Evolutionary conservation across 108 stramenopile species (phyloP).

Genomic region (Pseudonitzschia pungens): DNA sequence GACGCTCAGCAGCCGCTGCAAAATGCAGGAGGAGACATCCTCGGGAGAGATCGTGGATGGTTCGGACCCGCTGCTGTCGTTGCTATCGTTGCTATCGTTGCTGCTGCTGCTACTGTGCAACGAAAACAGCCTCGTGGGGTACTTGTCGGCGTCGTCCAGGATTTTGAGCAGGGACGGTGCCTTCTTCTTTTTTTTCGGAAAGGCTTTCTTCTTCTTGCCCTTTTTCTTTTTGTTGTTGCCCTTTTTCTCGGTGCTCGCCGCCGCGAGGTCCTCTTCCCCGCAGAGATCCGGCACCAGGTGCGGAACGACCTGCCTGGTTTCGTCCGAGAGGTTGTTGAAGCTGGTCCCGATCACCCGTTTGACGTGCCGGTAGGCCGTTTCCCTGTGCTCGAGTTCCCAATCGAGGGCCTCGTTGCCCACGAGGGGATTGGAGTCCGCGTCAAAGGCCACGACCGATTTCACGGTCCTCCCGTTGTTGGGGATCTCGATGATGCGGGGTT

Average conservation of each 20-base stretch:
- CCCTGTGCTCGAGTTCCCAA: slow-evolving; percentile 40
- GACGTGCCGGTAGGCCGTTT: slow-evolving; percentile 70
- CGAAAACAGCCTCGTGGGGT: slow-evolving; percentile 58
- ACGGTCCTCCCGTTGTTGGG: slow-evolving; percentile 58
- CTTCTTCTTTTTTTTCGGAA: slow-evolving; percentile 51
- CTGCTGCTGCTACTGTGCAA: neutral
- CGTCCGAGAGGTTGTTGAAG: slow-evolving; percentile 35
- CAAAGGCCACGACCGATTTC: slow-evolving; percentile 67
- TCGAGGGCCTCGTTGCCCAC: slow-evolving; percentile 57
- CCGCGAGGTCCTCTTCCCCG: slow-evolving; percentile 4
- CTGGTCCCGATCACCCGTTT: slow-evolving; percentile 85
- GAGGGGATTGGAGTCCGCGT: slow-evolving; percentile 7
- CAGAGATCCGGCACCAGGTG: slow-evolving; percentile 41
- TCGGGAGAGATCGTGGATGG: slow-evolving; percentile 54
- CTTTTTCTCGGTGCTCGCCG: neutral
- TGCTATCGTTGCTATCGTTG: neutral
- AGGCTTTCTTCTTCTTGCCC: slow-evolving; percentile 29
- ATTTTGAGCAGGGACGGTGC: slow-evolving; percentile 48
- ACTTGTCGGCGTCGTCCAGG: slow-evolving; percentile 54
- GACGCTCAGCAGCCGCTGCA: slow-evolving; percentile 54
- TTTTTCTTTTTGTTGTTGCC: slow-evolving; percentile 20
- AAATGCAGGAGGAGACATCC: slow-evolving; percentile 73
- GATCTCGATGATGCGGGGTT: slow-evolving; percentile 52
- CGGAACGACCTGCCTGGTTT: slow-evolving; percentile 67
- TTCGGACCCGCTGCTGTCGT: neutral